Evolutionary conservation across 805 yeast species (phyloP).

Genomic region (Pichia scutulata): DNA sequence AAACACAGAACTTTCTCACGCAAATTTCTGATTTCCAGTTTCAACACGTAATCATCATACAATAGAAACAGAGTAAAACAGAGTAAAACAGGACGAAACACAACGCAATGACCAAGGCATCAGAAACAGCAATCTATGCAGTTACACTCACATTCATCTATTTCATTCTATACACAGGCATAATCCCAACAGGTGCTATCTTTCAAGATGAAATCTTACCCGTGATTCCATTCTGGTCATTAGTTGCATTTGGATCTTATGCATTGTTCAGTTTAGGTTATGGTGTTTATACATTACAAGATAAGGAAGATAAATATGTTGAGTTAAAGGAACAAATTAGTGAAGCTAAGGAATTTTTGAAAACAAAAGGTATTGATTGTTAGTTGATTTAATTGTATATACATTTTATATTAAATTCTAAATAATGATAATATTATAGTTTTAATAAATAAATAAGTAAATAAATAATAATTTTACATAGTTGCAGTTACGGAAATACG

Average conservation of each 20-base stretch:
- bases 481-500: neutral
- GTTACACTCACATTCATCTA: slow-evolving; percentile 45
- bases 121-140: slow-evolving; percentile 45
- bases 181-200: slow-evolving; percentile 44
- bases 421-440: too few relatives aligned
- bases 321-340: slow-evolving; percentile 53
- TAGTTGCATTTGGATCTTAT: slow-evolving; percentile 62
- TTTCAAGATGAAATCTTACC: slow-evolving; percentile 52
- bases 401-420: neutral
- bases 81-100: neutral
- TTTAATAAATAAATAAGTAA: too few relatives aligned
- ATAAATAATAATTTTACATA: neutral
- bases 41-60: neutral
- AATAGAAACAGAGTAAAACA: neutral
- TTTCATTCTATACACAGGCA: slow-evolving; percentile 41
- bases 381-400: neutral
- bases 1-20: too few relatives aligned
- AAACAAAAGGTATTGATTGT: slow-evolving; percentile 43
- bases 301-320: slow-evolving; percentile 57
- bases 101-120: slow-evolving; percentile 55
- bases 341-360: slow-evolving; percentile 55
- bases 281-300: slow-evolving; percentile 62
- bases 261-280: slow-evolving; percentile 61
- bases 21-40: too few relatives aligned
- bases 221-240: slow-evolving; percentile 60